Evolutionary conservation across 352 stramenopile genomes (phyloP).

Genomic region (Phytopythium kandeliae): DNA sequence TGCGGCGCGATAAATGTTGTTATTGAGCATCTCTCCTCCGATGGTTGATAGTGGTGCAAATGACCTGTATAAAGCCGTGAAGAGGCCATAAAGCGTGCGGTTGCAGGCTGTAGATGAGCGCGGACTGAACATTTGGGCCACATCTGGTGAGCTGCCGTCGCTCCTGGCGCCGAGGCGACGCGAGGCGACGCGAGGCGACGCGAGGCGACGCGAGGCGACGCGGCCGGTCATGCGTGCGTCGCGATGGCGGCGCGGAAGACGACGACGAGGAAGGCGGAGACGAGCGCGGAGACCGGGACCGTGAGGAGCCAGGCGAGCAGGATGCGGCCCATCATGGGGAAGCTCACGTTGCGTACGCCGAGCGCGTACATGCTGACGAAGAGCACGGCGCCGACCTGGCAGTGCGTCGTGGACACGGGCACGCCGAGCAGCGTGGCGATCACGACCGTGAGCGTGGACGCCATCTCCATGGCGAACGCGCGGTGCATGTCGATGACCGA

Average conservation of each 20-base stretch:
- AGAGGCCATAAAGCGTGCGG: too few species aligned
- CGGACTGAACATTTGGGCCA: too few species aligned
- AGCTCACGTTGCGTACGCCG: constrained; percentile 20
- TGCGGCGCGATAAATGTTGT: too few species aligned
- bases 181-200: too few species aligned
- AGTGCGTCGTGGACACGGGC: constrained; percentile 58
- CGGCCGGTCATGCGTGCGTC: background rate
- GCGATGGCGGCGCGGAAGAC: constrained; percentile 10
- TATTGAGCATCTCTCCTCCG: too few species aligned
- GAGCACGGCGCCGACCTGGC: constrained; percentile 52
- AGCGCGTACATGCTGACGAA: constrained; percentile 28
- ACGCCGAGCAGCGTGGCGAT: constrained; percentile 32
- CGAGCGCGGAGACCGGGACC: constrained; percentile 14
- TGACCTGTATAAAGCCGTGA: too few species aligned
- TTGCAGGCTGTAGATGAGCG: too few species aligned
- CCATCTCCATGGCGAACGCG: constrained; percentile 67
- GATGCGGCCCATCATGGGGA: constrained; percentile 17
- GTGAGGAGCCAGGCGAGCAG: constrained; percentile 24
- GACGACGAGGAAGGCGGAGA: constrained; percentile 14
- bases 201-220: too few species aligned
- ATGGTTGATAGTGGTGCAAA: too few species aligned
- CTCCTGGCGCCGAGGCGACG: too few species aligned
- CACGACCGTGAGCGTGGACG: constrained; percentile 55
- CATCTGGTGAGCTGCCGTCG: too few species aligned
- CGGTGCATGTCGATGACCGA: constrained; percentile 47